Percentiles rank a stretch among this genome's conserved stretches.
Conservation (phyloP, 257 asterid species). For the Ilex aquifolium region DNA sequence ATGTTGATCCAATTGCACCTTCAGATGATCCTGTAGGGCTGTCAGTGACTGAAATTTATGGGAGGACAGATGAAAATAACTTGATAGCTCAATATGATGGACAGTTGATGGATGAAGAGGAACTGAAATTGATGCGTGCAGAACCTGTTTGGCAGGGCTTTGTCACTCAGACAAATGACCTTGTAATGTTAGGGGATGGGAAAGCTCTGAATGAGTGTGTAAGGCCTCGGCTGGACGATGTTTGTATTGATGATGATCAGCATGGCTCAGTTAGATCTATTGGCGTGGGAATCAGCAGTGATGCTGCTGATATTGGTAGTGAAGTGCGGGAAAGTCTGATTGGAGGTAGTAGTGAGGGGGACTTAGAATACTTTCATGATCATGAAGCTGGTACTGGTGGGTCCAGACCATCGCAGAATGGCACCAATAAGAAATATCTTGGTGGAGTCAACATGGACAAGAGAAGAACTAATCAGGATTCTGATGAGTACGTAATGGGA, state of each 20-base stretch:
- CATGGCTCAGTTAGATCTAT: conserved; percentile 98
- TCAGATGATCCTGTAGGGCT: conserved; percentile 49
- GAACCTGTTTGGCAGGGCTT: conserved; percentile 98
- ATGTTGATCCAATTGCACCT: conserved; percentile 44
- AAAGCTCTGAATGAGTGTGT: conserved; percentile 50
- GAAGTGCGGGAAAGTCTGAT: conserved; percentile 83
- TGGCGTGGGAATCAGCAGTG: conserved; percentile 94
- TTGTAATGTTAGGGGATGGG: conserved; percentile 61
- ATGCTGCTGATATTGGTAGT: conserved; percentile 90
- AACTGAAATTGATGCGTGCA: conserved; percentile 65
- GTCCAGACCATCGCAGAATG: conserved; percentile 39
- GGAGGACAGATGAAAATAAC: conserved; percentile 42
- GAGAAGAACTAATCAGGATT: conserved; percentile 31
- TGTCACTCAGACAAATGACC: conserved; percentile 72
- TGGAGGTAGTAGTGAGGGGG: conserved; percentile 94
- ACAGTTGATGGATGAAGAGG: conserved; percentile 87
- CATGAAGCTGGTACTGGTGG: conserved; percentile 40
- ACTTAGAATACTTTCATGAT: conserved; percentile 65
- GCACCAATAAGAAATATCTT: conserved; percentile 34
- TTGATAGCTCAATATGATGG: conserved; percentile 70
- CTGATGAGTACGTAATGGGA: conserved; percentile 42
- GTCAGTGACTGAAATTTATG: conserved; percentile 38
- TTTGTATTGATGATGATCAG: conserved; percentile 77
- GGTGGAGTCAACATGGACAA: conserved; percentile 41
- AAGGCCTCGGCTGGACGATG: conserved; percentile 59